A percentile compares a stretch with the other conserved stretches of the same genome.
Conservation (phyloP, 768 basidiomycete species). For the Leccinum pellstonianum region DNA sequence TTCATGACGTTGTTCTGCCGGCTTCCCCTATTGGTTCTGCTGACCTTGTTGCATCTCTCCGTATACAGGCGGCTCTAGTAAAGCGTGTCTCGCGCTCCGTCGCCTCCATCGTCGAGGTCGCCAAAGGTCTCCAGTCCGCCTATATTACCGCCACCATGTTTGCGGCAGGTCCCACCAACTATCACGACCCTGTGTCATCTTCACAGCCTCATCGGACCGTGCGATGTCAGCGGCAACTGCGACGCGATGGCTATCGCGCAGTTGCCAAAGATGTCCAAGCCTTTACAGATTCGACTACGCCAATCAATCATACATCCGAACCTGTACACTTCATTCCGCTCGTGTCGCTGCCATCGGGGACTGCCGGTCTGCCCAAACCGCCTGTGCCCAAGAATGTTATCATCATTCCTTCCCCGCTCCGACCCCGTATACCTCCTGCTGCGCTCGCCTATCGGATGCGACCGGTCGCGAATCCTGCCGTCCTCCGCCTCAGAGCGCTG, state of each 20-base stretch:
- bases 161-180: conserved; percentile 35
- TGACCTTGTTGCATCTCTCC: conserved; percentile 1
- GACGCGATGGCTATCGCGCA: conserved; percentile 45
- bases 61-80: conserved; percentile 16
- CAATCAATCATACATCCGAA: conserved; percentile 16
- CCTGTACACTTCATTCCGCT: conserved; percentile 44
- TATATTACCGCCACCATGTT: conserved; percentile 57
- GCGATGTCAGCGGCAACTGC: conserved; percentile 16
- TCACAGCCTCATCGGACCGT: conserved; percentile 16
- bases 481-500: conserved; percentile 59
- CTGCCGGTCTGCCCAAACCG: conserved; percentile 26
- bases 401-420: conserved; percentile 42
- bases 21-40: conserved; percentile 3
- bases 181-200: conserved; percentile 11
- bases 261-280: conserved; percentile 41
- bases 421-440: conserved; percentile 35
- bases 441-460: conserved; percentile 47
- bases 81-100: conserved; percentile 38
- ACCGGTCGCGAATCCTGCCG: conserved; percentile 58
- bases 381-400: conserved; percentile 37
- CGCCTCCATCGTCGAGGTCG: conserved; percentile 47
- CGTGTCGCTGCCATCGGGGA: conserved; percentile 33
- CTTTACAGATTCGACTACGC: conserved; percentile 33
- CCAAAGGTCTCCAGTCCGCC: conserved; percentile 55
- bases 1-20: conserved; percentile 22